Conservation (phyloP, 139 green algal species). For the Limnomonas spitsbergensis region DNA sequence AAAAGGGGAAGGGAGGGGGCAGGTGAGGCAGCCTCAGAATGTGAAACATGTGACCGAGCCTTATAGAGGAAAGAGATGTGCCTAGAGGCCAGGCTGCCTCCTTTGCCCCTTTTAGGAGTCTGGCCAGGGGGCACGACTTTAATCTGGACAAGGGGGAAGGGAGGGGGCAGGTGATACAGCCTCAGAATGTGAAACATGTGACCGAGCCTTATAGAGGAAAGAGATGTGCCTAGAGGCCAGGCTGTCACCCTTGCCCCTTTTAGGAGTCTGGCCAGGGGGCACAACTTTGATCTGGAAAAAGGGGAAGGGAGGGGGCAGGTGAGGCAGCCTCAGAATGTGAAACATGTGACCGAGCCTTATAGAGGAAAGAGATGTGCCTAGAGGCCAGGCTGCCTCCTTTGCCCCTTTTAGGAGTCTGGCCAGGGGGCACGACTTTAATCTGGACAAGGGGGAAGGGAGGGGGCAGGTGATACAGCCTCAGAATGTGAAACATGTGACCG, state of each 20-base stretch:
- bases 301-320: background rate
- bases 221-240: conserved; percentile 41
- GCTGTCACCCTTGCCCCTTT: background rate
- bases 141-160: background rate
- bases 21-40: too few species aligned
- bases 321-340: too few species aligned
- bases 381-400: conserved; percentile 17
- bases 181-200: too few species aligned
- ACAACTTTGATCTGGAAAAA: conserved; percentile 4
- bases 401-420: background rate
- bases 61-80: too few species aligned
- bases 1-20: background rate
- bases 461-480: too few species aligned
- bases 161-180: background rate
- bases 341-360: too few species aligned
- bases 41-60: too few species aligned
- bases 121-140: background rate
- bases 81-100: conserved; percentile 21
- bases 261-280: background rate
- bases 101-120: conserved; percentile 2
- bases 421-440: background rate
- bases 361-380: too few species aligned
- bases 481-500: too few species aligned
- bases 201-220: too few species aligned
- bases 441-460: background rate